These are phyloP conservation scores for Royoungia palumana DNA, from an alignment of 768 basidiomycete genomes.

Conservation along the genomic window DNA sequence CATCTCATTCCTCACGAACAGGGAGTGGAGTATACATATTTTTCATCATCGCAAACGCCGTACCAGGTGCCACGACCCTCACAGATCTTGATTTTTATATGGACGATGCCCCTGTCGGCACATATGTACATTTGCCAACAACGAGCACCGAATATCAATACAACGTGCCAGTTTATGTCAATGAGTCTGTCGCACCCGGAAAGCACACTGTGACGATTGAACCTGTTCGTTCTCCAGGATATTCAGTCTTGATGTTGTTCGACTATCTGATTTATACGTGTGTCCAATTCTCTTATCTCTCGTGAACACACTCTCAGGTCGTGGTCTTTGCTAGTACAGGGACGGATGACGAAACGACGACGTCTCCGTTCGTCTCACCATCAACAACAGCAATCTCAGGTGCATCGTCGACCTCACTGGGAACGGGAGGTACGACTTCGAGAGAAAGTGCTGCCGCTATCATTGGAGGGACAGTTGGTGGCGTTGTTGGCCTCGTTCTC, in stretches of 20 bases:
- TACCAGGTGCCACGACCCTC: background rate
- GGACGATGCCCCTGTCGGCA: background rate
- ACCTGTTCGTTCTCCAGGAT: background rate
- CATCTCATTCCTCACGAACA: background rate
- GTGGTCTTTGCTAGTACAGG: conserved; percentile 2
- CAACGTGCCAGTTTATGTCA: conserved; percentile 12
- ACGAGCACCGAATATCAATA: conserved; percentile 6
- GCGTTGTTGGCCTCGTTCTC: background rate
- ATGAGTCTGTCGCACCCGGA: background rate
- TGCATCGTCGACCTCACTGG: background rate
- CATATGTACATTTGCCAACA: conserved; percentile 1
- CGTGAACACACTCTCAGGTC: background rate
- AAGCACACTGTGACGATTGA: conserved; percentile 3
- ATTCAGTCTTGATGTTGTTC: conserved; percentile 7
- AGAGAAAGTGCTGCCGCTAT: conserved; percentile 1
- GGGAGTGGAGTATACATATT: conserved; percentile 18
- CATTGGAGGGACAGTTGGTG: conserved; percentile 8
- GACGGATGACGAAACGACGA: background rate
- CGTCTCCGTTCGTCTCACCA: background rate
- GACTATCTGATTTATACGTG: conserved; percentile 19
- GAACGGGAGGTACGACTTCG: background rate
- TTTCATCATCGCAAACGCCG: conserved; percentile 9
- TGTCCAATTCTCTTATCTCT: background rate
- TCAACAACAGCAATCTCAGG: background rate
- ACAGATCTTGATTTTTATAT: conserved; percentile 10